Evolutionary conservation across 176 grass and related monocot genomes (phyloP), one percentile per base, ranked within the genome.

Genomic region (Carex scoparia): DNA sequence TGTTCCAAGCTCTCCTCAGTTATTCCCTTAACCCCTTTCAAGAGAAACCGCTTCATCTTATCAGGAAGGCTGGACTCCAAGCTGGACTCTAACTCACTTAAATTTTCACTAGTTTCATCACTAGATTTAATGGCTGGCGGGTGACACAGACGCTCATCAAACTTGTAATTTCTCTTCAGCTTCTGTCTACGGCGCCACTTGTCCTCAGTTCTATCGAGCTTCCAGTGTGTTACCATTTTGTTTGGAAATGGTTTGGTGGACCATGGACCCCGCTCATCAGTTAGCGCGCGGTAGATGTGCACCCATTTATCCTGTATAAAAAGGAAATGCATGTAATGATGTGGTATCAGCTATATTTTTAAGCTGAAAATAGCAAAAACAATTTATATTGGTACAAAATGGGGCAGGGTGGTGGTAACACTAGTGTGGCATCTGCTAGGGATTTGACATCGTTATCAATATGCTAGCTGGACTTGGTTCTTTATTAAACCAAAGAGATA

Each of bases 91-190:
- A 85, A 61, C 31, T 94, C 85, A 71, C 76, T 86, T 86, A 80
- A 66, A 30, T 53, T 88, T 48, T 86, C 63, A 79, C 58, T 76
- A 71, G 60, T 81, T 60, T 84, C 87, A 46, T 79, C 86, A 82
- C 58, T 87, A 64, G 85, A 89, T 85, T 93, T 98, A 61, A 69
- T 65, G 7, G 86, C 81, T 76, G 91, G 82, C 73, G 92, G 88
- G 31, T 89, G 89, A 86, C 95, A 95, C 84, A 98, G 91, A 30
- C 83, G 84, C 35, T 95, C 88, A 74, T 98, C 93, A 79, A 95
- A 98, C 83, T 93, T 95, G 87, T 98, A 98, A 59, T 98, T 98
- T 57, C 93, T 86, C 80, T 98, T 98, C 63, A 98, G 93, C 79
- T 98, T 98, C 61, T 86, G 65, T 79, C 95, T 89, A 27, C 95